Conservation (phyloP, 352 stramenopile genomes). For the Phytophthora fragariae region DNA sequence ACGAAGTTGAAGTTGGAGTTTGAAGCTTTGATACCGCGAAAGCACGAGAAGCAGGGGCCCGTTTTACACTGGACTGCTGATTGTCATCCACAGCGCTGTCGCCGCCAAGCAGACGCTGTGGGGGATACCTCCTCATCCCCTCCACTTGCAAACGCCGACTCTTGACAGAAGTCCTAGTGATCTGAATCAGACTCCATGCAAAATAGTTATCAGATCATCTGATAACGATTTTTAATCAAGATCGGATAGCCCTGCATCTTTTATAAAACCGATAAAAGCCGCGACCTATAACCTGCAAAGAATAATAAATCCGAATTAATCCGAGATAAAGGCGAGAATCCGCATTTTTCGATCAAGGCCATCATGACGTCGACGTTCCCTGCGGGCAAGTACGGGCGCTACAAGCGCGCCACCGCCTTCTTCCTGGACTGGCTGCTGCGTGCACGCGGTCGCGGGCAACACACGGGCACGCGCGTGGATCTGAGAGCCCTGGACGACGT, state of each 20-base stretch:
- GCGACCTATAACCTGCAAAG: too few species aligned
- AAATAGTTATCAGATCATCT: too few species aligned
- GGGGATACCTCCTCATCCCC: slow-evolving; percentile 9
- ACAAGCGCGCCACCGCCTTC: slow-evolving; percentile 24
- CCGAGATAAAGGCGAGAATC: too few species aligned
- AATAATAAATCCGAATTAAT: too few species aligned
- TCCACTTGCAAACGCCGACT: neutral
- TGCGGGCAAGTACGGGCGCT: slow-evolving; percentile 17
- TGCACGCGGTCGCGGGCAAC: slow-evolving; percentile 7
- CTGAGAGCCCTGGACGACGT: slow-evolving; percentile 8
- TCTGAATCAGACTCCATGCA: too few species aligned
- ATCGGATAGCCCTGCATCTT: too few species aligned
- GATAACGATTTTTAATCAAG: too few species aligned
- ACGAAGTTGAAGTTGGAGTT: slow-evolving; percentile 4
- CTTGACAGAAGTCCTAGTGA: too few species aligned
- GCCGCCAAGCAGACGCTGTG: slow-evolving; percentile 19
- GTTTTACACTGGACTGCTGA: neutral
- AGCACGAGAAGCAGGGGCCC: neutral
- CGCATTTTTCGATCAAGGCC: too few species aligned
- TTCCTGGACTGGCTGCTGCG: slow-evolving; percentile 28
- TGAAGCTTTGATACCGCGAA: slow-evolving; percentile 1
- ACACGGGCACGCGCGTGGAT: slow-evolving; percentile 2
- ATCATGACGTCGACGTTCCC: slow-evolving; percentile 6
- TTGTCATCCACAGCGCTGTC: neutral
- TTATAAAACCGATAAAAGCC: too few species aligned